Base-by-base conservation (phyloP, 768 basidiomycete species). In the Mycena galericulata region DNA sequence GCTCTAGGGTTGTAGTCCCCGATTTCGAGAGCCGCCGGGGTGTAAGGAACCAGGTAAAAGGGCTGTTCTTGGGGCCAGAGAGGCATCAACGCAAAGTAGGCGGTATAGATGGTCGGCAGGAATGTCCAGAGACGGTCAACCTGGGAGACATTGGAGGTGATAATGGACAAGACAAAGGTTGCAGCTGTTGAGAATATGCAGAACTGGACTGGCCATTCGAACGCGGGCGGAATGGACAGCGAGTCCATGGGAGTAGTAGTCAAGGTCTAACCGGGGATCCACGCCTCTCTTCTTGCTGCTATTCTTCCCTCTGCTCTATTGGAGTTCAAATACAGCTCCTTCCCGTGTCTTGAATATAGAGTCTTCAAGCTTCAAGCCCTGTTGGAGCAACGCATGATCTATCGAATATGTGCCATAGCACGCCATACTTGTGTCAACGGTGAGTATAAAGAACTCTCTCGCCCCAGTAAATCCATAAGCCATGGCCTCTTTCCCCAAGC, bases 111-210 rank as follows among this genome's bases (percentile, higher is more conserved):
- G 9, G 91, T 85, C 0, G 97, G 96, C 38, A 94, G 73, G 77
- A 96, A 89, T 0, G 93, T 89, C 90, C 90, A 91, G 29, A 95
- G 75, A 30, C 94, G 88, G 80, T 98, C 95, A 27, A 97, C 95
- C 76, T 96, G 94, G 1, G 92, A 94, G 53, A 93, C 91, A 73
- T 97, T 96, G 45, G 87, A 85, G 0, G 93, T 95, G 40, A 92
- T 50, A 26, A 94, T 55, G 9, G 92, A 92, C 6, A 85, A 75
- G 9, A 92, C 69, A 73, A 87, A 95, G 9, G 88, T 86, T 0
- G 75, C 75, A 5, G 75, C 66, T 0, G 89, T 88, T 0, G 79
- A 76, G 32, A 83, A 83, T 0, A 84, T 56, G 68, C 90, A 92
- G 72, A 93, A 86, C 73, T 89, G 85, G 55, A 86, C 79, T 18